A percentile compares a stretch with the other conserved stretches of the same genome.
phyloP scores from a whole-genome alignment of 257 asterid species.

The Solanum phureja region DNA sequence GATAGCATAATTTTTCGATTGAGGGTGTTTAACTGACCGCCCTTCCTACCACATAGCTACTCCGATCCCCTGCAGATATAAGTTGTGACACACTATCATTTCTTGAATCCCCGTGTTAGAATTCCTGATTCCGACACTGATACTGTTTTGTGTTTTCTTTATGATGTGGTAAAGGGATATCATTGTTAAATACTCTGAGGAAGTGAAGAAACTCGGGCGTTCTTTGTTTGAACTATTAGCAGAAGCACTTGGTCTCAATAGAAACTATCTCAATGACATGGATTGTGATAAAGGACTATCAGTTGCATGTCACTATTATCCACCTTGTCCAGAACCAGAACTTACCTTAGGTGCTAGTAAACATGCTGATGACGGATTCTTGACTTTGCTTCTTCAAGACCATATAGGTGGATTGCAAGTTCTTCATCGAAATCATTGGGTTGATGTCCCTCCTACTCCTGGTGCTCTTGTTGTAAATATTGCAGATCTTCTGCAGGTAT shows the following conservation, averaged over 20 bases:
- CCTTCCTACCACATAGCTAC: background rate
- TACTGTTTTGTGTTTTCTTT: background rate
- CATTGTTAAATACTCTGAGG: background rate
- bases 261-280: background rate
- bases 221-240: background rate
- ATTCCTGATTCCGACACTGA: background rate
- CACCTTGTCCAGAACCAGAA: conserved; percentile 5
- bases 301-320: background rate
- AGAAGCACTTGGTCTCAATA: conserved; percentile 1
- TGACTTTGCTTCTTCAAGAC: conserved; percentile 2
- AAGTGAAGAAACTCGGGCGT: background rate
- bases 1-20: background rate
- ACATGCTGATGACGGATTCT: background rate
- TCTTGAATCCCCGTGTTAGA: background rate
- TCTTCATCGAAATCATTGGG: background rate
- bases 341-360: background rate
- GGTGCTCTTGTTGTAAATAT: background rate
- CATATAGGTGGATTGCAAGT: background rate
- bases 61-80: background rate
- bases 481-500: background rate
- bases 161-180: background rate
- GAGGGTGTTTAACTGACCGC: background rate
- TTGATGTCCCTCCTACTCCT: background rate
- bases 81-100: background rate
- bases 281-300: background rate